Evolutionary conservation across 352 stramenopile species (phyloP).

Genomic region (Phytophthora niederhauseri): DNA sequence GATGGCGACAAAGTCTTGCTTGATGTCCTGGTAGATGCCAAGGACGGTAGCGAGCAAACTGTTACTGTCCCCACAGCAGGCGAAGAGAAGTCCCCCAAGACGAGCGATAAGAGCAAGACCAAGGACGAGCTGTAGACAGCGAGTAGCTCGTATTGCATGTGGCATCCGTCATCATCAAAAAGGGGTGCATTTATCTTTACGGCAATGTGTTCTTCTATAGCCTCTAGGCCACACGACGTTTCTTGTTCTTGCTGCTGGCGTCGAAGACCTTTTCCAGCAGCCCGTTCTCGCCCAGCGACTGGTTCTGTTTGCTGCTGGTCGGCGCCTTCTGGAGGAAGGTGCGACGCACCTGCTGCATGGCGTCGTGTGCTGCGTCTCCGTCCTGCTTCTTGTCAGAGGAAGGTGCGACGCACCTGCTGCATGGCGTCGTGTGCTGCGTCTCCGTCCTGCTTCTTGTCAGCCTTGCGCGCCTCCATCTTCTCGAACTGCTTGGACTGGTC

Average conservation of each 20-base stretch:
- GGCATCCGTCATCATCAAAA: conserved; percentile 24
- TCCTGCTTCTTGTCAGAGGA: conserved; percentile 43
- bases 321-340: conserved; percentile 79
- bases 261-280: conserved; percentile 77
- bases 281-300: conserved; percentile 52
- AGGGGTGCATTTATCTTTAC: conserved; percentile 28
- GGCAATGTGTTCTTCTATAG: conserved; percentile 12
- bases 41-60: conserved; percentile 57
- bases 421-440: conserved; percentile 22
- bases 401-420: conserved; percentile 74
- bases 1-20: conserved; percentile 54
- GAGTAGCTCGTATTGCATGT: conserved; percentile 13
- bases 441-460: conserved; percentile 30
- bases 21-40: conserved; percentile 50
- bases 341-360: conserved; percentile 63
- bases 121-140: conserved; percentile 55
- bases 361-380: conserved; percentile 13
- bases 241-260: conserved; percentile 57
- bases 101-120: conserved; percentile 14
- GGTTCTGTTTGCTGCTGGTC: conserved; percentile 69
- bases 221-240: conserved; percentile 46
- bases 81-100: conserved; percentile 21
- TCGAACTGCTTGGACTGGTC: conserved; percentile 88
- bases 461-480: conserved; percentile 87
- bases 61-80: conserved; percentile 45